Evolutionary conservation across 2,329 filamentous ascomycete species (phyloP), one percentile per base, ranked within the genome.

Genomic region (Talaromyces sp.): DNA sequence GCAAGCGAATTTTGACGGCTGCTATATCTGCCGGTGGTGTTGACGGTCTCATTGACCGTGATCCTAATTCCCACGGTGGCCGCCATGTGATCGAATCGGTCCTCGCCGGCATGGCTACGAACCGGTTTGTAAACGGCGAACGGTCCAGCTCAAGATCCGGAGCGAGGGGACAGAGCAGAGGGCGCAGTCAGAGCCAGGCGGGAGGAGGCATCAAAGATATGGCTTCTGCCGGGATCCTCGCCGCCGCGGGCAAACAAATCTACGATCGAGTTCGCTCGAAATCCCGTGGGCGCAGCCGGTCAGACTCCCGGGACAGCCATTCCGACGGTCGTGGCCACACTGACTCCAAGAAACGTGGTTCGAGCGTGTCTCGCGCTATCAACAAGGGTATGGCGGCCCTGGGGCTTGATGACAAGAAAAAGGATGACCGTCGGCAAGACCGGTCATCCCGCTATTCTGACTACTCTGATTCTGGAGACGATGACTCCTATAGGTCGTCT

Each of bases 1-100:
- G 92, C 67, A 95, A 92, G 80, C 91, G 94, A 58, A 86, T 98
- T 63, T 84, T 96, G 56, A 97, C 94, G 27, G 93, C 92, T 55
- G 94, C 94, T 40, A 76, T 88, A 30, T 89, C 91, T 76, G 92
- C 94, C 63, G 94, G 91, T 67, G 90, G 92, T 62, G 89, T 96
- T 64, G 92, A 97, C 74, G 87, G 88, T 8, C 84, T 92, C 50
- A 81, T 89, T 61, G 86, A 88, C 67, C 81, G 81, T 57, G 84
- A 92, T 69, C 83, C 87, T 5, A 86, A 89, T 68, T 88, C 91
- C 73, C 88, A 92, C 78, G 79, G 79, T 66, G 96, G 92, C 77
- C 86, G 91, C 55, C 90, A 95, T 69, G 83, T 96, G 61, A 82
- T 92, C 47, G 91, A 96, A 74, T 91, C 93, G 42, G 92, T 96